Conservation (phyloP, 2,329 filamentous ascomycete species). For the Colletotrichum chrysophilum region DNA sequence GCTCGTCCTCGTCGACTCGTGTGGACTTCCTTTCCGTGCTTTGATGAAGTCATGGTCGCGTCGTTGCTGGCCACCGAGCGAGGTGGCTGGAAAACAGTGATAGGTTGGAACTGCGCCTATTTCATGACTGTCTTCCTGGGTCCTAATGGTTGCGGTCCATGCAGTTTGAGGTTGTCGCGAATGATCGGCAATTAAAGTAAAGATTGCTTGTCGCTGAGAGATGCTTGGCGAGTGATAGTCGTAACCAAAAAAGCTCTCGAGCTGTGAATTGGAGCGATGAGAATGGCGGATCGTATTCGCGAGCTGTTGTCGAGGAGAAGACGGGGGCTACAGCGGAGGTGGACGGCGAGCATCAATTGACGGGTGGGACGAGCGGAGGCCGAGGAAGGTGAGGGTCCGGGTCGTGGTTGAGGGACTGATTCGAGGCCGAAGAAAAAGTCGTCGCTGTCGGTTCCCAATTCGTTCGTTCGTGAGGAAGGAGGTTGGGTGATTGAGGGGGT, state of each 20-base stretch:
- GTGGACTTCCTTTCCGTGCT: not conserved
- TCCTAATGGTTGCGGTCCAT: not conserved
- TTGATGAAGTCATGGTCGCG: not conserved
- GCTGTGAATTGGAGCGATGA: constrained; percentile 23
- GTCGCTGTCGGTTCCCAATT: not conserved
- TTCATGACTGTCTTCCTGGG: constrained; percentile 9
- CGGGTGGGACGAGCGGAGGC: constrained; percentile 4
- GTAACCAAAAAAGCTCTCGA: constrained; percentile 35
- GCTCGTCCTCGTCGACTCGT: not conserved
- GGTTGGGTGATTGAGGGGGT: not conserved
- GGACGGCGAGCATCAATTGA: constrained; percentile 25
- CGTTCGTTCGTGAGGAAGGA: not conserved
- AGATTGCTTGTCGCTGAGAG: constrained; percentile 25
- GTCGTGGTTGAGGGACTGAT: not conserved
- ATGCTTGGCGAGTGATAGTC: constrained; percentile 31
- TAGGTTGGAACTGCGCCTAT: not conserved
- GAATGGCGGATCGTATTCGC: not conserved
- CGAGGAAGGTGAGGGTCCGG: constrained; percentile 5
- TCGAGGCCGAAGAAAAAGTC: not conserved
- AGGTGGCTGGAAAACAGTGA: not conserved
- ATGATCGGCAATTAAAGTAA: not conserved
- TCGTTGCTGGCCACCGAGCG: not conserved
- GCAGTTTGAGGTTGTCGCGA: not conserved
- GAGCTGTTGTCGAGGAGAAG: not conserved
- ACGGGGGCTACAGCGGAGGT: constrained; percentile 19